Evolutionary conservation across 345 rosid genomes (phyloP).

Genomic region (Gossypium australe): DNA sequence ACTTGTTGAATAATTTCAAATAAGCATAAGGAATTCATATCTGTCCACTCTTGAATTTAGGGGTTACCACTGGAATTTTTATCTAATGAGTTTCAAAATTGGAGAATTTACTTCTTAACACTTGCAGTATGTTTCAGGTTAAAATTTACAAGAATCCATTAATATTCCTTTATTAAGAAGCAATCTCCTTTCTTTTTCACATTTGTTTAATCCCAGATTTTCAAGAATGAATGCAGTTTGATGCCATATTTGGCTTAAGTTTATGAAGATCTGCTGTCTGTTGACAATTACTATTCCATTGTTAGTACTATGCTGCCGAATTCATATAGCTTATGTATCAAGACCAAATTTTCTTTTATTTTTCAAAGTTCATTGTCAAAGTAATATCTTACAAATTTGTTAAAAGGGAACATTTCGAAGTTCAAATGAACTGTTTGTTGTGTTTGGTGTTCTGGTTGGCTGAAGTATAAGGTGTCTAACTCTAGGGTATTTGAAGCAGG

Average conservation of each 20-base stretch:
- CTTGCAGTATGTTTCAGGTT: neutral
- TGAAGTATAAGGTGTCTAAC: neutral
- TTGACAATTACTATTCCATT: neutral
- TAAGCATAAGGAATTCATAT: neutral
- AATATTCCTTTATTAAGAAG: neutral
- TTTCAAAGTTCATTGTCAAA: neutral
- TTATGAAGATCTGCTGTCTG: neutral
- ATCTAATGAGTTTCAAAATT: neutral
- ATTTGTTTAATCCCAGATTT: neutral
- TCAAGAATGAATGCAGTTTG: neutral
- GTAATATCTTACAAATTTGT: neutral
- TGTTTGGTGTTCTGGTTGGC: neutral
- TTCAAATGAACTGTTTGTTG: neutral
- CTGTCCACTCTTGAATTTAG: neutral
- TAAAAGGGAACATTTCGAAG: neutral
- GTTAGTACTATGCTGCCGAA: neutral
- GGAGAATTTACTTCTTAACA: neutral
- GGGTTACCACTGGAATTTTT: neutral
- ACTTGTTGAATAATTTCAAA: neutral
- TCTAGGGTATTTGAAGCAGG: conserved; percentile 17
- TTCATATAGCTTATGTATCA: neutral
- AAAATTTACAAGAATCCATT: neutral
- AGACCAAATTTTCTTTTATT: neutral
- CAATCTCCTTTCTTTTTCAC: neutral
- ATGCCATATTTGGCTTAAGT: neutral